Percentiles rank a stretch among this genome's conserved stretches.
phyloP scores from a whole-genome alignment of 371 early-diverging fungal genomes.

The Mucor plumbeus region DNA sequence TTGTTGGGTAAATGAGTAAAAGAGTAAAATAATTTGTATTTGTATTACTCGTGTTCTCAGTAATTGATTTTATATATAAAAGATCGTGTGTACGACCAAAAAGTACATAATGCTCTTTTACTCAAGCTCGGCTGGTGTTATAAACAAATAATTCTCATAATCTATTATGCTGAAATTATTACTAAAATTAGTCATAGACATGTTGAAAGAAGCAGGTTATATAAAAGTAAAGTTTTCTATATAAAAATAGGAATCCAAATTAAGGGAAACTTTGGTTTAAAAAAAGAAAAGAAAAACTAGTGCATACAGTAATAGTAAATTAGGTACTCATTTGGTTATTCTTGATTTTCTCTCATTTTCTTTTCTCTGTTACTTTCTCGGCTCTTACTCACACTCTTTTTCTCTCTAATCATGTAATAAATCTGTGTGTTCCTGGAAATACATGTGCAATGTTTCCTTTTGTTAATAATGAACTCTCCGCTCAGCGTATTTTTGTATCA shows the following conservation, averaged over 20 bases:
- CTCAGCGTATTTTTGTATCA: slow-evolving; percentile 8
- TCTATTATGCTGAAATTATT: neutral
- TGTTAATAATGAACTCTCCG: slow-evolving; percentile 4
- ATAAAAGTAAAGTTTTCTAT: neutral
- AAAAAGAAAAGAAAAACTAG: no score
- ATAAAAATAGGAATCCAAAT: neutral
- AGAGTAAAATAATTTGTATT: neutral
- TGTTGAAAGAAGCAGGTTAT: neutral
- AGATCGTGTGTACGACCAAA: neutral
- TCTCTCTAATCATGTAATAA: slow-evolving; percentile 3
- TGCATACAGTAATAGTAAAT: no score
- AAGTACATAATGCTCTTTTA: neutral
- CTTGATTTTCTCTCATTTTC: neutral
- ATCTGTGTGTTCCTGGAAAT: slow-evolving; percentile 26
- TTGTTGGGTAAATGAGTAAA: neutral
- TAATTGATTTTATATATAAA: neutral
- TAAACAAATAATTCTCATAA: neutral
- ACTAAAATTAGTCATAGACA: neutral
- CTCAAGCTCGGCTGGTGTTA: neutral
- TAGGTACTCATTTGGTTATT: neutral
- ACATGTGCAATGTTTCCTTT: slow-evolving; percentile 27
- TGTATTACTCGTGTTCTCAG: slow-evolving; percentile 6
- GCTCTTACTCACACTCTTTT: no score
- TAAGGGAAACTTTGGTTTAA: neutral
- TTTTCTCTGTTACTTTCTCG: no score